A percentile compares a stretch with the other conserved stretches of the same genome.
Evolutionary conservation across 768 basidiomycete species (phyloP).

Genomic region (Lentinula raphanica): DNA sequence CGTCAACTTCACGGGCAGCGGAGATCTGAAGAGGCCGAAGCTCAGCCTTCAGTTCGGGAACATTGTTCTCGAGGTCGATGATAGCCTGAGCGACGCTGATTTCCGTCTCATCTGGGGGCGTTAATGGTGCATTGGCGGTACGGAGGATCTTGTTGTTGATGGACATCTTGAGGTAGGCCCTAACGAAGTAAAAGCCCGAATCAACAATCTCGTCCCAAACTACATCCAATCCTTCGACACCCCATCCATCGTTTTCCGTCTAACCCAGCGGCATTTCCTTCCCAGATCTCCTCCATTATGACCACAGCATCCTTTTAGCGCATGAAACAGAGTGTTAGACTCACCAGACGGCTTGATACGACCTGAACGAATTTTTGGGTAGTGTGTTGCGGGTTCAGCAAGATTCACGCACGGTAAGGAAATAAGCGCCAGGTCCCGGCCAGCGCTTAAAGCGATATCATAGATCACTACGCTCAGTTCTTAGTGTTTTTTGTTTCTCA

Average conservation of each 20-base stretch:
- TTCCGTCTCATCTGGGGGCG: constrained; percentile 88
- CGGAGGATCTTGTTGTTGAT: constrained; percentile 86
- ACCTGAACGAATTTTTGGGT: constrained; percentile 1
- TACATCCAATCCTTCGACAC: constrained; percentile 18
- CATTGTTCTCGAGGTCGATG: constrained; percentile 96
- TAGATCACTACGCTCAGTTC: neutral
- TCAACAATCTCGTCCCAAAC: neutral
- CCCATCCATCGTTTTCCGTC: constrained; percentile 54
- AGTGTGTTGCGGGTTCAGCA: neutral
- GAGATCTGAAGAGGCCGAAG: constrained; percentile 95
- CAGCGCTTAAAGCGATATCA: neutral
- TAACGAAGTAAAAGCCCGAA: constrained; percentile 16
- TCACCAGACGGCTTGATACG: constrained; percentile 60
- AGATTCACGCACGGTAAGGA: neutral
- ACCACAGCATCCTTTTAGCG: constrained; percentile 17
- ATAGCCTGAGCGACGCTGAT: constrained; percentile 90
- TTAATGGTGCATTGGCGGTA: constrained; percentile 91
- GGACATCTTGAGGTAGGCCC: constrained; percentile 61
- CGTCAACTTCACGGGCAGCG: constrained; percentile 97
- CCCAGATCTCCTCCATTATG: constrained; percentile 15
- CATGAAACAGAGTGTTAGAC: constrained; percentile 23
- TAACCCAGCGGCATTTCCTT: constrained; percentile 16
- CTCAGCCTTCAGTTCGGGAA: constrained; percentile 96
- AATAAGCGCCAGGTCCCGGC: neutral
- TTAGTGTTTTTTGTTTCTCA: neutral